phyloP scores from a whole-genome alignment of 768 basidiomycete genomes.

The Agrocybe chaxingu region DNA sequence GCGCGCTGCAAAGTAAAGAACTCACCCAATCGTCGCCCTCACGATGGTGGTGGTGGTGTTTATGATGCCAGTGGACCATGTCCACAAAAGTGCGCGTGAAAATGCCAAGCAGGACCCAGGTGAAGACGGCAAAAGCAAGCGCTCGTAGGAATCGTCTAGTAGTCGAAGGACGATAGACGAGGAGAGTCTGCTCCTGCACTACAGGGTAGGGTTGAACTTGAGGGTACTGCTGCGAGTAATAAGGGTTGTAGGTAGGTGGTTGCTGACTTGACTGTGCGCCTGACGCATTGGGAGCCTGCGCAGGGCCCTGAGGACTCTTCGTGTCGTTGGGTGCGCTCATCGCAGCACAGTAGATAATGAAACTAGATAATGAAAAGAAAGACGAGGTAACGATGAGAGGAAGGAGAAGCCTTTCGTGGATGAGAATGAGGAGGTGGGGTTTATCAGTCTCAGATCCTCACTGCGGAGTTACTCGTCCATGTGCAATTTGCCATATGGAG shows the following conservation, averaged over 20 bases:
- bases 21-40: background rate
- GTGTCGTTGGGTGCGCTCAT: no score
- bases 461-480: no score
- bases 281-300: no score
- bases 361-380: no score
- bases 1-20: background rate
- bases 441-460: no score
- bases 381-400: no score
- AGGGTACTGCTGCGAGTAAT: background rate
- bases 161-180: background rate
- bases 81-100: conserved; percentile 1
- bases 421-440: no score
- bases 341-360: no score
- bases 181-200: background rate
- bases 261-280: no score
- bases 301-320: no score
- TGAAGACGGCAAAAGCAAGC: background rate
- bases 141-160: background rate
- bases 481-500: no score
- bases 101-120: background rate
- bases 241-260: background rate
- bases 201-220: background rate
- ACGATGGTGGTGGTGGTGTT: background rate
- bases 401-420: no score
- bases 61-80: conserved; percentile 1